A percentile compares a stretch with the other conserved stretches of the same genome.
Conservation (phyloP, 2,329 filamentous ascomycete species). For the Fusarium sambucinum region DNA sequence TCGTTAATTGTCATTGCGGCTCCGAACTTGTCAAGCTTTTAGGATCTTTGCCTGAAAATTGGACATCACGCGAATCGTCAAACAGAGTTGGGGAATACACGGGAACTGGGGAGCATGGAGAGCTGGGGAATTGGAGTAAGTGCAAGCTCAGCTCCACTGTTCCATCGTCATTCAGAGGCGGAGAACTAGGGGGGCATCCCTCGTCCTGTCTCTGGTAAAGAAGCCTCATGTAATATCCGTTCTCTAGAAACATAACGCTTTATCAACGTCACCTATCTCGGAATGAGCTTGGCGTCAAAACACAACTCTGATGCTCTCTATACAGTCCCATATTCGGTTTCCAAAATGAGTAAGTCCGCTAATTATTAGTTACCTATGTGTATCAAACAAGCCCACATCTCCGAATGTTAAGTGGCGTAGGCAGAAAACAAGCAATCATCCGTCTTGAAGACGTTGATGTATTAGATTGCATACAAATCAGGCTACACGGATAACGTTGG, state of each 20-base stretch:
- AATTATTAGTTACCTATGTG: background rate
- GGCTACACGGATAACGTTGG: conserved; percentile 16
- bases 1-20: conserved; percentile 30
- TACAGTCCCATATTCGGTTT: background rate
- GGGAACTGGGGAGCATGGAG: conserved; percentile 7
- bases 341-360: background rate
- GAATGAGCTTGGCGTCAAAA: conserved; percentile 11
- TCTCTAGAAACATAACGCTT: conserved; percentile 3
- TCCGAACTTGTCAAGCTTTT: conserved; percentile 28
- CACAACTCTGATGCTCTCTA: background rate
- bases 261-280: conserved; percentile 22
- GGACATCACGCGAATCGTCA: background rate
- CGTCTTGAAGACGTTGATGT: background rate
- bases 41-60: conserved; percentile 11
- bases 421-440: background rate
- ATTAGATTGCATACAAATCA: background rate
- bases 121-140: conserved; percentile 25
- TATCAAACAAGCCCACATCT: conserved; percentile 12
- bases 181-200: conserved; percentile 23
- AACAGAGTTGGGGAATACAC: conserved; percentile 11
- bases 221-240: background rate
- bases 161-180: conserved; percentile 3
- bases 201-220: background rate
- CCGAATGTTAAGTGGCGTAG: background rate
- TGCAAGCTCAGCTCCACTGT: conserved; percentile 12